These are phyloP conservation scores for Scytalidium sp. DNA, from an alignment of 2,329 filamentous ascomycete species.

Conservation along the genomic window DNA sequence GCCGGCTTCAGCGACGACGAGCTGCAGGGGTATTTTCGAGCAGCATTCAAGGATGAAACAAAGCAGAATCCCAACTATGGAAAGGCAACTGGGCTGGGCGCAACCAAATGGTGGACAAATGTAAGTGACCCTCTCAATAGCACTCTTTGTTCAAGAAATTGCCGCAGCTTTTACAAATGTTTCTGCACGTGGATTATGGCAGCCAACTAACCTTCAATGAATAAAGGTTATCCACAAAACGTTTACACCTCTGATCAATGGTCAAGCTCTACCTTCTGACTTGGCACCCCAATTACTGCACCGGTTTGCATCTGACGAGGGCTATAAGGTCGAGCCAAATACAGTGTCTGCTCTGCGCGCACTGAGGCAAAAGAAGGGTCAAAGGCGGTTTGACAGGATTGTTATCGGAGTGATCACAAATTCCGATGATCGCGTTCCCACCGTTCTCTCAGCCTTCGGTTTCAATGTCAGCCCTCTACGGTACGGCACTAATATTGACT, in stretches of 20 bases:
- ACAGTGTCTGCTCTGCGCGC: conserved; percentile 34
- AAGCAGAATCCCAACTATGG: conserved; percentile 57
- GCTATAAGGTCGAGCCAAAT: not conserved
- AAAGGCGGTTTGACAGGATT: conserved; percentile 31
- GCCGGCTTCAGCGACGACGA: conserved; percentile 37
- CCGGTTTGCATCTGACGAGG: not conserved
- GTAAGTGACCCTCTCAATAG: conserved; percentile 34
- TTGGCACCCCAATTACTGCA: conserved; percentile 47
- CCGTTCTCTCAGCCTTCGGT: conserved; percentile 51
- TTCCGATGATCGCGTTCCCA: conserved; percentile 57
- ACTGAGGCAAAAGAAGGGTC: conserved; percentile 27
- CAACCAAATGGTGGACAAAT: conserved; percentile 57
- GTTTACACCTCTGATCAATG: conserved; percentile 39
- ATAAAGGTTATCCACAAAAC: conserved; percentile 52
- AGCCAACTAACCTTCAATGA: not conserved
- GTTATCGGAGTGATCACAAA: conserved; percentile 60
- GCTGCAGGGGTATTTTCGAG: conserved; percentile 29
- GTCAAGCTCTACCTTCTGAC: conserved; percentile 36
- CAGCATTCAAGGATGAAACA: conserved; percentile 46
- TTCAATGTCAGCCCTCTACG: conserved; percentile 41
- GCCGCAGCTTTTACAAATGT: not conserved
- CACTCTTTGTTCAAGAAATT: conserved; percentile 2
- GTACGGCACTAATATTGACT: conserved; percentile 15
- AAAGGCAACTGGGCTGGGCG: conserved; percentile 44
- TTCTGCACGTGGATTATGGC: not conserved